Evolutionary conservation across 139 green algal species (phyloP), one percentile per base, ranked within the genome.

Genomic region (Chlorella sp.): DNA sequence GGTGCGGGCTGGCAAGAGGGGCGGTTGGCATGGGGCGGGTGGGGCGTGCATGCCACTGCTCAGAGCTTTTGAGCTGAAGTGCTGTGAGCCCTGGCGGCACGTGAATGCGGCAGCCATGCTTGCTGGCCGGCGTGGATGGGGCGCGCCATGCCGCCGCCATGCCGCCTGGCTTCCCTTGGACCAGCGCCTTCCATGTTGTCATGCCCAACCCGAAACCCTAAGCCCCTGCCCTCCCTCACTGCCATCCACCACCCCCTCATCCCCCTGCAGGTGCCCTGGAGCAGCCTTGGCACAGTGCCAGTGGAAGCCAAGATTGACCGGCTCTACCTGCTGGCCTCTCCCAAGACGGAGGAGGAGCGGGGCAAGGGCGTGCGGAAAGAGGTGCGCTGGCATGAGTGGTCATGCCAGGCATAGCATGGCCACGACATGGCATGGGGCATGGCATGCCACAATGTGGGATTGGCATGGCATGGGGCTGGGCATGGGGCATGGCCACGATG

Each of bases 301-400:
- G 97, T 99, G 41, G 84, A 98, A 19, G 95, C 97, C 17, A 92
- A 96, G 80, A 92, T 99, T 54, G 97, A 99, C 89, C 87, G 94
- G 9, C 92, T 99, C 22, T 99, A 96, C 88, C 84, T 98, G 20
- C 85, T 99, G 62, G 96, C 95, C 5, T 89, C 81, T 0, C 95
- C 96, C 41, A 89, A 86, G 34, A 81, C 91, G 0, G 86, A 92
- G 41, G 74, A 64, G 48, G 85, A 85, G 38, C 54, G 80, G 3
- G 48, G 68, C 14, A 72, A 65, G 9, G 86, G 80, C 4, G 70
- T 74, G 44, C 65, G 13, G 16, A 41, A 9, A 60, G 80, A 64
- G 44, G 54, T 77, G 80, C 64, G 44, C 13, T 76, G 7, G 78
- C 75, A n/a, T 11, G 7, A 32, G 14, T n/a, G 24, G 17, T 1